Evolutionary conservation across 2,329 filamentous ascomycete genomes (phyloP).

Genomic region (Colletotrichum godetiae): DNA sequence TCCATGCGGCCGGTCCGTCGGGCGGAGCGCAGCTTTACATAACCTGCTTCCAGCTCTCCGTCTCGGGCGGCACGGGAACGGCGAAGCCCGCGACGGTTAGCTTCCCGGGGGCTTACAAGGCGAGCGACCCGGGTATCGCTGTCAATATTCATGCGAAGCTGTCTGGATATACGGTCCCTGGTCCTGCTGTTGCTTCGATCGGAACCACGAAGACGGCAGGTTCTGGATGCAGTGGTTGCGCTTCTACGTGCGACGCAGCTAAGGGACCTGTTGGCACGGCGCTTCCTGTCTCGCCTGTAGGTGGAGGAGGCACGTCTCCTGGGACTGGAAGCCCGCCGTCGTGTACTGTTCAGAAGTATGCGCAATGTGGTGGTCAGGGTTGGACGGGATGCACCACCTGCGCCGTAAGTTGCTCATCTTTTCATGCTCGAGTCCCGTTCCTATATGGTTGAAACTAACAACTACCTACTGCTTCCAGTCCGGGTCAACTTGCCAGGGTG

Average conservation of each 20-base stretch:
- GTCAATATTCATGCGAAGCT: slow-evolving; percentile 59
- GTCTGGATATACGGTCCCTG: slow-evolving; percentile 54
- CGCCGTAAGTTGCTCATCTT: slow-evolving; percentile 42
- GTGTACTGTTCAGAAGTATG: slow-evolving; percentile 48
- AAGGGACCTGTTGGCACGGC: slow-evolving; percentile 43
- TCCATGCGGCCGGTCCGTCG: slow-evolving; percentile 53
- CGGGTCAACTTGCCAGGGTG: slow-evolving; percentile 48
- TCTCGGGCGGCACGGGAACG: slow-evolving; percentile 40
- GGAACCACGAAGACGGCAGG: slow-evolving; percentile 54
- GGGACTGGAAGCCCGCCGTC: slow-evolving; percentile 28
- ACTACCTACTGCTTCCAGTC: slow-evolving; percentile 32
- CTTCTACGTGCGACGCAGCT: slow-evolving; percentile 50
- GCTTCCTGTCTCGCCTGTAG: slow-evolving; percentile 28
- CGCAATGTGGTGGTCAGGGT: slow-evolving; percentile 54
- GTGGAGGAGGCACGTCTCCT: slow-evolving; percentile 15
- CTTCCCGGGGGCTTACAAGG: slow-evolving; percentile 57
- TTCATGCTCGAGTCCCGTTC: neutral
- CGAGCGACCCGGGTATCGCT: slow-evolving; percentile 56
- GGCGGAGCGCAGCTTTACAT: slow-evolving; percentile 52
- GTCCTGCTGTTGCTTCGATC: slow-evolving; percentile 53
- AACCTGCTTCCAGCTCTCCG: slow-evolving; percentile 51
- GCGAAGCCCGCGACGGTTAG: slow-evolving; percentile 45
- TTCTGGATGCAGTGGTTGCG: slow-evolving; percentile 52
- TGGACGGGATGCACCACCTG: slow-evolving; percentile 55
- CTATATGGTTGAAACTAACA: neutral